Percentiles rank a stretch among this genome's conserved stretches.
phyloP scores from a whole-genome alignment of 345 rosid genomes.

The Geranium rotundifolium region DNA sequence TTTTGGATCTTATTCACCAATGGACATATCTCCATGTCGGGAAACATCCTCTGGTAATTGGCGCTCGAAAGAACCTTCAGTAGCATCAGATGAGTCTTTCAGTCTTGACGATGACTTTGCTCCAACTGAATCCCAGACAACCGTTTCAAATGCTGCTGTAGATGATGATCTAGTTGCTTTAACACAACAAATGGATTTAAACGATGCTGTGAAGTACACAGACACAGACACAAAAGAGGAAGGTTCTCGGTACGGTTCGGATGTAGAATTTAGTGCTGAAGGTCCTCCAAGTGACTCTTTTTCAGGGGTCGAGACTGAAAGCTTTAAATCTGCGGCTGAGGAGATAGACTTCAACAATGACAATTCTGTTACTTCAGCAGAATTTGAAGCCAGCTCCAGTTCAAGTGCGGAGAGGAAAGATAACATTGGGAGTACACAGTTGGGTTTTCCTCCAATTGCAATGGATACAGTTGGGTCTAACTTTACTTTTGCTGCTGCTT shows the following conservation, averaged over 20 bases:
- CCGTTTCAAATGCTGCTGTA: slow-evolving; percentile 25
- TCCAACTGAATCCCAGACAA: slow-evolving; percentile 24
- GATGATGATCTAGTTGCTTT: slow-evolving; percentile 53
- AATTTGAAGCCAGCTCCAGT: slow-evolving; percentile 51
- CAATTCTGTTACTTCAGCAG: slow-evolving; percentile 35
- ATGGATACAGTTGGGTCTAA: slow-evolving; percentile 31
- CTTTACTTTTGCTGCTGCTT: slow-evolving; percentile 70
- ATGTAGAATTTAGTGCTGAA: slow-evolving; percentile 26
- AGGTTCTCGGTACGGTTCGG: slow-evolving; percentile 19
- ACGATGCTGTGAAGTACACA: slow-evolving; percentile 13
- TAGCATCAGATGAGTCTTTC: slow-evolving; percentile 47
- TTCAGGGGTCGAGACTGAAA: slow-evolving; percentile 77
- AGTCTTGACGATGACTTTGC: slow-evolving; percentile 20
- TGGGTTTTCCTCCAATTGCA: slow-evolving; percentile 22
- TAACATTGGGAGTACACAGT: slow-evolving; percentile 26
- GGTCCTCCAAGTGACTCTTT: slow-evolving; percentile 33
- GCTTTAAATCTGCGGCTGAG: slow-evolving; percentile 79
- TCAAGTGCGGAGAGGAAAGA: slow-evolving; percentile 32
- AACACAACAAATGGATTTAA: slow-evolving; percentile 56
- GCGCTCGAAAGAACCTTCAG: slow-evolving; percentile 41
- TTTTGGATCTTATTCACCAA: slow-evolving; percentile 59
- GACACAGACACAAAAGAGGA: slow-evolving; percentile 15
- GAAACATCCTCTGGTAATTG: slow-evolving; percentile 29
- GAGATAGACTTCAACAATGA: slow-evolving; percentile 53
- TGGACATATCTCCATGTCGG: slow-evolving; percentile 77